Evolutionary conservation across 352 stramenopile genomes (phyloP), one percentile per base, ranked within the genome.

Genomic region (Pythium pectinolyticum): DNA sequence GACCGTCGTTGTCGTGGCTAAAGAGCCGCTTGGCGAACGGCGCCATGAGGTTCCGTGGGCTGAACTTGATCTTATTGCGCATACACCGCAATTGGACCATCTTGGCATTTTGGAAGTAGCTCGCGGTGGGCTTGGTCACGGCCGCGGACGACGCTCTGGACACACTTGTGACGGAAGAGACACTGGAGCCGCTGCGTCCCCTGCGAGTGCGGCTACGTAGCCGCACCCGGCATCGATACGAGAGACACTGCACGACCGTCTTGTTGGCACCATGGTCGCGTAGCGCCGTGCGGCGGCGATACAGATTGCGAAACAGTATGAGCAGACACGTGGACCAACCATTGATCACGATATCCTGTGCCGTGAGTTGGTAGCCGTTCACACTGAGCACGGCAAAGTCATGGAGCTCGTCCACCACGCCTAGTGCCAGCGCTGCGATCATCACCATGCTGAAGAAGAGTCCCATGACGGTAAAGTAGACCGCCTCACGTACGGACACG

Each of bases 291-390:
- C 69, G 61, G 25, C 71, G 65, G 5, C 70, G 64, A 50, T 67
- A 78, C 2, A 63, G 55, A 19, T 69, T 77, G 10, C 73, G 54
- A 5, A 70, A 27, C 46, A 75, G 66, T 5, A 77, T 59, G 5
- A 75, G 51, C 15, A 77, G 30, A 49, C 68, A 57, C 2, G 69
- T 80, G 11, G 53, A 55, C 48, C 61, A 72, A 10, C 63, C 40
- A 34, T 74, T 75, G 14, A 73, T 24, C 48, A 80, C 52, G 17
- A 62, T 40, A 20, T 63, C 60, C n/a, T 32, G 22, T 0, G 41
- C 55, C 1, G 20, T 47, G 11, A 70, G 11, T 3, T 24, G 19
- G 28, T 62, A 62, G 5, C 50, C 56, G 27, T 66, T 61, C 0
- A 64, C 48, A 2, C 25, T 25, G 15, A 72, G 53, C 22, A 72